phyloP scores from a whole-genome alignment of 257 asterid genomes.

The Petunia axillaris region DNA sequence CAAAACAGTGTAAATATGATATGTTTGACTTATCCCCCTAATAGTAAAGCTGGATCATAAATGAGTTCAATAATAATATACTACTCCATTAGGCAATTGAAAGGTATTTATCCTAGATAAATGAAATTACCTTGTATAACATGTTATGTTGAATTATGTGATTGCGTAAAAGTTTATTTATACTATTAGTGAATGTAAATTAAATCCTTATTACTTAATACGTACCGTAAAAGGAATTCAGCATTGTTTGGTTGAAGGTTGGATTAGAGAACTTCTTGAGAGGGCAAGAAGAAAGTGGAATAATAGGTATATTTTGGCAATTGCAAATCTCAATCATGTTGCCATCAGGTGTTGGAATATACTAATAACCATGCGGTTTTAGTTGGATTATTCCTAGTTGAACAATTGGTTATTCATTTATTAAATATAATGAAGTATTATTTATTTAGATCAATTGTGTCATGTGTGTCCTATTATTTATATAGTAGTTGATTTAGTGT shows the following conservation, averaged over 20 bases:
- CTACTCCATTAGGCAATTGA: no score
- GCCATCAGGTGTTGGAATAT: no score
- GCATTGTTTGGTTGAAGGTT: background rate
- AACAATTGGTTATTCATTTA: no score
- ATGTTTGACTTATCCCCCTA: background rate
- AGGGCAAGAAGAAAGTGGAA: constrained; percentile 76
- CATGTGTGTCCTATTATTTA: no score
- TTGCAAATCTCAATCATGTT: constrained; percentile 68
- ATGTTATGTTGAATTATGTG: background rate
- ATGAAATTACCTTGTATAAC: no score
- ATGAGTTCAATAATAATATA: background rate
- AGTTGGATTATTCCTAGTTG: no score
- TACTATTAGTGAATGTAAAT: background rate
- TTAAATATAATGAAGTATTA: no score
- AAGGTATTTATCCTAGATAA: no score
- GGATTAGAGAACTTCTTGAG: constrained; percentile 37
- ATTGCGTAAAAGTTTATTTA: background rate
- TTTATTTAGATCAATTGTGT: no score
- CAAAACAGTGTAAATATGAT: background rate
- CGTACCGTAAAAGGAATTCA: constrained; percentile 43
- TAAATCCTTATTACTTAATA: background rate
- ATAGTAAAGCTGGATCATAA: background rate
- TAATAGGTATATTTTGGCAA: constrained; percentile 73
- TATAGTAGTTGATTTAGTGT: no score
- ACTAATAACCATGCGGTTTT: no score